Percentiles rank a stretch among this genome's conserved stretches.
These are phyloP conservation scores for Chenopodium album DNA, from an alignment of 148 eudicot species.

Conservation along the genomic window DNA sequence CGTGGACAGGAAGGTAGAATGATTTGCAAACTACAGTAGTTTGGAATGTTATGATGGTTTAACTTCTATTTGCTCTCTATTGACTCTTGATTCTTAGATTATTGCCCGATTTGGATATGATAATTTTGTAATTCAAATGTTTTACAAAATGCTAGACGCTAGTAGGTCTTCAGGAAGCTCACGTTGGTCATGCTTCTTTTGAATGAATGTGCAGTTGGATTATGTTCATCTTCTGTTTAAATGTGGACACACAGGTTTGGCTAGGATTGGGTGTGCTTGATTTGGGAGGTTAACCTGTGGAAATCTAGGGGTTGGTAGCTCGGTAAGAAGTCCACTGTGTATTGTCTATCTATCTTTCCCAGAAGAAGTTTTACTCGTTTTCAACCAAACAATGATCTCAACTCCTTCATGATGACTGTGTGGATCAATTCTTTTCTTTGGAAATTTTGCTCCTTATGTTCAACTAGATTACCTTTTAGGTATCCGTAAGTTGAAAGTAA, in stretches of 20 bases:
- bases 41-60: conserved; percentile 2
- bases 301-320: too few relatives aligned
- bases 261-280: too few relatives aligned
- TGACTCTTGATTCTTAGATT: conserved; percentile 12
- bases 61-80: conserved; percentile 6
- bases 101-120: conserved; percentile 13
- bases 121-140: conserved; percentile 16
- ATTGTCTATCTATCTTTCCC: too few relatives aligned
- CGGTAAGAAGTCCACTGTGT: too few relatives aligned
- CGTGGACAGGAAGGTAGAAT: not conserved
- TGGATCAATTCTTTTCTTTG: too few relatives aligned
- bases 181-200: not conserved
- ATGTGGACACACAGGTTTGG: not conserved
- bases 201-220: conserved; percentile 21
- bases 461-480: too few relatives aligned
- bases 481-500: too few relatives aligned
- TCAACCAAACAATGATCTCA: too few relatives aligned
- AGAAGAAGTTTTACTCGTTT: too few relatives aligned
- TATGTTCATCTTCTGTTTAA: not conserved
- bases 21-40: conserved; percentile 6
- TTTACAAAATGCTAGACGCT: not conserved
- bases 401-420: too few relatives aligned
- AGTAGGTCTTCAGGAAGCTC: not conserved
- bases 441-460: too few relatives aligned
- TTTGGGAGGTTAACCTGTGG: too few relatives aligned